Conservation (phyloP, 2,329 filamentous ascomycete species). For the Neonectria neomacrospora region DNA sequence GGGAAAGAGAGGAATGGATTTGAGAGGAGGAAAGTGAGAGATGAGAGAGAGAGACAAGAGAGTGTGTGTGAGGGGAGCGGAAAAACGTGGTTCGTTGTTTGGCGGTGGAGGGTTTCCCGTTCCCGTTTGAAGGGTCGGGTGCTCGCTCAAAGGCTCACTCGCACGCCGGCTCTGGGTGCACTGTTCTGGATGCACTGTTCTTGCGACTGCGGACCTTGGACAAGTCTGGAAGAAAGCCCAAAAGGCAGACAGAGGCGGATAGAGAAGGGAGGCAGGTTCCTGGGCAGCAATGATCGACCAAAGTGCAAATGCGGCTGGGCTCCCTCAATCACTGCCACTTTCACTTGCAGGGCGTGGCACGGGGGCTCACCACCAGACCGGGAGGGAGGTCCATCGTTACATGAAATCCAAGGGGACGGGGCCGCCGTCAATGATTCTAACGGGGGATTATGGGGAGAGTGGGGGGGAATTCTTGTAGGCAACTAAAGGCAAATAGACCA, state of each 20-base stretch:
- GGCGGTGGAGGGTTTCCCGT: conserved; percentile 27
- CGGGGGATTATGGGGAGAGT: conserved; percentile 12
- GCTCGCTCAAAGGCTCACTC: conserved; percentile 9
- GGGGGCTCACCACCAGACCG: neutral
- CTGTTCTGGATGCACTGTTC: conserved; percentile 17
- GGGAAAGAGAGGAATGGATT: conserved; percentile 5
- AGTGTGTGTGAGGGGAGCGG: conserved; percentile 22
- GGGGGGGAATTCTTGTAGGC: conserved; percentile 12
- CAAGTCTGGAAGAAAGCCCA: neutral
- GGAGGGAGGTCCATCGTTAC: conserved; percentile 1
- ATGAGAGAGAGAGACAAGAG: neutral
- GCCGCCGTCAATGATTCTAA: conserved; percentile 18
- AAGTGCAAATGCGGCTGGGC: neutral
- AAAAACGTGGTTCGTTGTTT: conserved; percentile 31
- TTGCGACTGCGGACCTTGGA: neutral
- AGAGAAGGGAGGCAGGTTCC: neutral
- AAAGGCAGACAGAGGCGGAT: neutral
- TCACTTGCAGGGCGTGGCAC: conserved; percentile 11
- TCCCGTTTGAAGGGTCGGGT: conserved; percentile 24
- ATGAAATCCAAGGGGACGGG: conserved; percentile 26
- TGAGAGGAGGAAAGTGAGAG: conserved; percentile 10
- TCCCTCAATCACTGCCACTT: conserved; percentile 7
- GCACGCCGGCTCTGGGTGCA: conserved; percentile 3
- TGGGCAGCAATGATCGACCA: neutral
- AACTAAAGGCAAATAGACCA: conserved; percentile 4